Conservation (phyloP, 805 yeast genomes). For the Candida tibetensis region DNA sequence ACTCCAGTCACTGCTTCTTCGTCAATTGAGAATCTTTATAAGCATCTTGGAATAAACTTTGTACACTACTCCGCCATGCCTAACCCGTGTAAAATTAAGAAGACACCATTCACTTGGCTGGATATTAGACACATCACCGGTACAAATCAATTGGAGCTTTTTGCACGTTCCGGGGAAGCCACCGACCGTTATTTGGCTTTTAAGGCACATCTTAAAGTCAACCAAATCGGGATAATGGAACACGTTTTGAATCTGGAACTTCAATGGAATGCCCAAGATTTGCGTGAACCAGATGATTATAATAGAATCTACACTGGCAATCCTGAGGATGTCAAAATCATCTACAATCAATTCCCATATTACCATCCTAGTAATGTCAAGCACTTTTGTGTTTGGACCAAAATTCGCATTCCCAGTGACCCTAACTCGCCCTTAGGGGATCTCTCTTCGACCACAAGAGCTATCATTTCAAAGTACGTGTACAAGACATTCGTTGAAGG, state of each 20-base stretch:
- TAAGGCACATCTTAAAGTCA: constrained; percentile 36
- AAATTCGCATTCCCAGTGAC: constrained; percentile 52
- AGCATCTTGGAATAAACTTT: constrained; percentile 15
- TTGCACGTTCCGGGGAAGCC: constrained; percentile 47
- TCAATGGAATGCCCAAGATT: constrained; percentile 45
- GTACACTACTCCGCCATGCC: constrained; percentile 38
- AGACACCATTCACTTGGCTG: constrained; percentile 47
- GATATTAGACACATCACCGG: constrained; percentile 37
- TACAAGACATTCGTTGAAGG: constrained; percentile 47
- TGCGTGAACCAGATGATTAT: constrained; percentile 26
- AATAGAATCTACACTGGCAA: constrained; percentile 36
- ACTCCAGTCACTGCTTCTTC: constrained; percentile 8
- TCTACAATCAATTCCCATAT: constrained; percentile 66
- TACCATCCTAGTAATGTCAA: constrained; percentile 48
- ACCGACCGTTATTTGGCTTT: constrained; percentile 46
- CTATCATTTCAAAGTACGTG: constrained; percentile 44
- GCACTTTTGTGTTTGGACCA: constrained; percentile 70
- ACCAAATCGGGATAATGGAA: constrained; percentile 44
- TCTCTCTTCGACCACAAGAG: constrained; percentile 41
- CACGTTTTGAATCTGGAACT: constrained; percentile 48
- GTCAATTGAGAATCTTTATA: constrained; percentile 12
- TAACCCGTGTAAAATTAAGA: constrained; percentile 29
- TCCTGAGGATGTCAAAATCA: constrained; percentile 42
- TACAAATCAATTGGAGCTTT: constrained; percentile 41
- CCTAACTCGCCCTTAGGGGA: constrained; percentile 50